phyloP scores from a whole-genome alignment of 805 yeast species.

The Ogataea haglerorum region DNA sequence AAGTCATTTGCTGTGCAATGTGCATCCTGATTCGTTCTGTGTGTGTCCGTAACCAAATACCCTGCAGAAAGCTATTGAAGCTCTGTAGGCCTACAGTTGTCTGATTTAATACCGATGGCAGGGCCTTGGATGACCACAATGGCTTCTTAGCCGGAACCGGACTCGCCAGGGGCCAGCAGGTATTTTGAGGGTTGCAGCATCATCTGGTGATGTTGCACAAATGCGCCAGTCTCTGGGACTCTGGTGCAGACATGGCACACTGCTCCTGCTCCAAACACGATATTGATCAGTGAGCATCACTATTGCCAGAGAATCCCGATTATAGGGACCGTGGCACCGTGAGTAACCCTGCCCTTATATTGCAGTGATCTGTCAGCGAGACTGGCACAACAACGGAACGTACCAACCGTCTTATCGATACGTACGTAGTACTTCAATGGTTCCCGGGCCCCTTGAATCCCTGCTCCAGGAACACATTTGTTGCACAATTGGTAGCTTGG shows the following conservation, averaged over 20 bases:
- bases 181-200: conserved; percentile 3
- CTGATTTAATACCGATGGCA: conserved; percentile 5
- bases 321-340: conserved; percentile 44
- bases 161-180: conserved; percentile 6
- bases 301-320: conserved; percentile 39
- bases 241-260: conserved; percentile 6
- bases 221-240: conserved; percentile 8
- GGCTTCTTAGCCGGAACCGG: conserved; percentile 8
- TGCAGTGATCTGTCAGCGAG: conserved; percentile 57
- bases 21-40: conserved; percentile 43
- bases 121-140: conserved; percentile 6
- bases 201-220: conserved; percentile 7
- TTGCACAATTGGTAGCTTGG: conserved; percentile 48
- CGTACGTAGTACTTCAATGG: conserved; percentile 47
- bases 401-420: conserved; percentile 49
- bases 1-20: conserved; percentile 36
- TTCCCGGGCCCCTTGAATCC: conserved; percentile 46
- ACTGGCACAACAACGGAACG: conserved; percentile 64
- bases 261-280: conserved; percentile 35
- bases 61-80: conserved; percentile 52
- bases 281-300: conserved; percentile 39
- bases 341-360: conserved; percentile 50
- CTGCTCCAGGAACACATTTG: conserved; percentile 45
- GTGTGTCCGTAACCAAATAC: conserved; percentile 48
- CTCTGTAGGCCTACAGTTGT: conserved; percentile 7